Percentiles rank a stretch among this genome's conserved stretches.
Evolutionary conservation across 2,329 filamentous ascomycete genomes (phyloP).

Genomic region (Diplodia corticola): DNA sequence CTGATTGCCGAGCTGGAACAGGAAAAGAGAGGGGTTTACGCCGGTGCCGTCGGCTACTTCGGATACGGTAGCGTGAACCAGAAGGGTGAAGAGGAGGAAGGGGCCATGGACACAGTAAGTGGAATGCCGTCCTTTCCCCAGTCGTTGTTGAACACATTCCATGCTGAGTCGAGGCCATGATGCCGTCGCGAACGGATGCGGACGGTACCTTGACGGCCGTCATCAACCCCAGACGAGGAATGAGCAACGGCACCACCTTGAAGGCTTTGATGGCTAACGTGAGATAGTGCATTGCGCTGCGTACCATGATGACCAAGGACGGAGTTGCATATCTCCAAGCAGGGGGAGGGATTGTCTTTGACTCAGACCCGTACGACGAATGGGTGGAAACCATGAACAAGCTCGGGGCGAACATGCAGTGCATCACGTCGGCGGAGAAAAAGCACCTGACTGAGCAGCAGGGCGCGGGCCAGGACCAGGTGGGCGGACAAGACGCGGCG

Average conservation of each 20-base stretch:
- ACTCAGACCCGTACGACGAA: slow-evolving; percentile 86
- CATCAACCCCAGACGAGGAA: too few species aligned
- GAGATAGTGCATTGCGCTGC: slow-evolving; percentile 63
- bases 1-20: slow-evolving; percentile 90
- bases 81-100: slow-evolving; percentile 66
- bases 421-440: slow-evolving; percentile 81
- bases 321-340: slow-evolving; percentile 88
- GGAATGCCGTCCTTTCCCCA: slow-evolving; percentile 30
- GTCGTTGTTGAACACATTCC: neutral
- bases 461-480: slow-evolving; percentile 31
- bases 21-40: slow-evolving; percentile 94
- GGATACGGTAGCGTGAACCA: slow-evolving; percentile 74
- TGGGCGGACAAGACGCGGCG: neutral
- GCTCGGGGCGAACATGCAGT: slow-evolving; percentile 79
- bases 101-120: slow-evolving; percentile 78
- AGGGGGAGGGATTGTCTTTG: slow-evolving; percentile 88
- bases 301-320: slow-evolving; percentile 94
- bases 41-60: slow-evolving; percentile 95
- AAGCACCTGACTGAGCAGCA: slow-evolving; percentile 56
- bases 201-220: too few species aligned
- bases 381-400: slow-evolving; percentile 98
- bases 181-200: neutral
- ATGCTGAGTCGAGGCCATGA: neutral
- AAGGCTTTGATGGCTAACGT: neutral
- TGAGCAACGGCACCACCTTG: neutral